Conservation (phyloP, 1,139 yeast species). For the Hyphopichia burtonii region DNA sequence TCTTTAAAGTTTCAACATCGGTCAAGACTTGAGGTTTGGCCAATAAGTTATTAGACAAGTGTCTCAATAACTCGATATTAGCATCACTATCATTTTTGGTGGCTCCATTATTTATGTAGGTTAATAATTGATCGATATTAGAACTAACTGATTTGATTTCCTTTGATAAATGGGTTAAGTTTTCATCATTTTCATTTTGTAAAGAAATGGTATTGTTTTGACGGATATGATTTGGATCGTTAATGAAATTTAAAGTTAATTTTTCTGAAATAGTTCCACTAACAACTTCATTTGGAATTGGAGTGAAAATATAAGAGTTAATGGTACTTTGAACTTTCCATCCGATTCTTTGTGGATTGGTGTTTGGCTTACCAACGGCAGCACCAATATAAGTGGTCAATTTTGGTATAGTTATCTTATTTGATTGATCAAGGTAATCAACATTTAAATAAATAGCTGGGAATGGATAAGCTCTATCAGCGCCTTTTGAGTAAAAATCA, state of each 20-base stretch:
- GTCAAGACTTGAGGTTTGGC: constrained; percentile 58
- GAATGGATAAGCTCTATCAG: constrained; percentile 67
- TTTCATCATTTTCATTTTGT: constrained; percentile 14
- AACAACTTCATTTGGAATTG: constrained; percentile 67
- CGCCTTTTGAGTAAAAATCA: constrained; percentile 73
- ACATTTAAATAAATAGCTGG: constrained; percentile 80
- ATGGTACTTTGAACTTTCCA: constrained; percentile 31
- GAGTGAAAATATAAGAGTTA: constrained; percentile 71
- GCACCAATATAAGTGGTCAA: constrained; percentile 75
- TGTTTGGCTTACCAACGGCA: constrained; percentile 59
- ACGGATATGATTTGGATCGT: constrained; percentile 18
- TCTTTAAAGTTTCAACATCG: constrained; percentile 56
- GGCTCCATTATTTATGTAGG: constrained; percentile 39
- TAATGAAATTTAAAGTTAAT: constrained; percentile 48
- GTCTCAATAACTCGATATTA: constrained; percentile 59
- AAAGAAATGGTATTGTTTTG: constrained; percentile 17
- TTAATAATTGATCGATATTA: constrained; percentile 53
- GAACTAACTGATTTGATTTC: constrained; percentile 55
- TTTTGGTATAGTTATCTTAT: constrained; percentile 36
- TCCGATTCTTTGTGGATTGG: constrained; percentile 46
- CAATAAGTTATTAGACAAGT: constrained; percentile 61
- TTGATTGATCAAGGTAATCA: constrained; percentile 40
- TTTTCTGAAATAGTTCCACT: constrained; percentile 61
- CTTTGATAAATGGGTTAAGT: constrained; percentile 44
- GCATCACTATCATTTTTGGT: constrained; percentile 48